phyloP scores from a whole-genome alignment of 2,329 filamentous ascomycete species.

The Thermoascus crustaceus region DNA sequence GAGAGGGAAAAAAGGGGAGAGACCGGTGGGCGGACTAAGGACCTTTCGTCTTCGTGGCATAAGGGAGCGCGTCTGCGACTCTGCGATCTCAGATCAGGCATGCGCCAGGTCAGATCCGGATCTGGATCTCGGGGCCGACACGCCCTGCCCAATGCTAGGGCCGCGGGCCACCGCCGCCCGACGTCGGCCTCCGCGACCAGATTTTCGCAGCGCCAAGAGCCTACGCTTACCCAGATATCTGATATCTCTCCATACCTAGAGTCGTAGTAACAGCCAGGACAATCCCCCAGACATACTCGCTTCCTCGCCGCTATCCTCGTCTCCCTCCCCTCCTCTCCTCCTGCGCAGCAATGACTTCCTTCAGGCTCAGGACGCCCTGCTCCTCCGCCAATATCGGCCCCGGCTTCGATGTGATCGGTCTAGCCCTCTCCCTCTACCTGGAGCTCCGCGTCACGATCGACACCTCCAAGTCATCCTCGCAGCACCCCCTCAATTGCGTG shows the following conservation, averaged over 20 bases:
- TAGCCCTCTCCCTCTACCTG: constrained; percentile 88
- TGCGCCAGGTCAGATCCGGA: too few species aligned
- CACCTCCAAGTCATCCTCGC: constrained; percentile 37
- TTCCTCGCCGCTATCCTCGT: not conserved
- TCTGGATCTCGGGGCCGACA: too few species aligned
- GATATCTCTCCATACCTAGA: not conserved
- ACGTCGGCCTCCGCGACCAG: constrained; percentile 12
- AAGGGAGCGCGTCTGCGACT: too few species aligned
- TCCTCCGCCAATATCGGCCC: constrained; percentile 97
- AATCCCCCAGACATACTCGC: too few species aligned
- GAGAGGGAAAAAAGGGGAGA: too few species aligned
- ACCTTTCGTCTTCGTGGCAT: too few species aligned
- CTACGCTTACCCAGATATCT: too few species aligned
- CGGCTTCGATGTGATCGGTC: constrained; percentile 91
- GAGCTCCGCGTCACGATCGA: constrained; percentile 77
- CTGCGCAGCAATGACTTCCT: constrained; percentile 43
- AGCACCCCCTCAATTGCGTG: constrained; percentile 55
- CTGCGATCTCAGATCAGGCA: too few species aligned
- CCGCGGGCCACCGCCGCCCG: constrained; percentile 12
- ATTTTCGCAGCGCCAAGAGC: constrained; percentile 3
- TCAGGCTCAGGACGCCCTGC: constrained; percentile 73
- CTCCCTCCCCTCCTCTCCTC: too few species aligned
- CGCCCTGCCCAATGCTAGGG: too few species aligned
- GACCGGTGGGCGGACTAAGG: too few species aligned
- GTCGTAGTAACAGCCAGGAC: not conserved